Conservation (phyloP, 345 rosid species). For the Capsella bursapastoris region DNA sequence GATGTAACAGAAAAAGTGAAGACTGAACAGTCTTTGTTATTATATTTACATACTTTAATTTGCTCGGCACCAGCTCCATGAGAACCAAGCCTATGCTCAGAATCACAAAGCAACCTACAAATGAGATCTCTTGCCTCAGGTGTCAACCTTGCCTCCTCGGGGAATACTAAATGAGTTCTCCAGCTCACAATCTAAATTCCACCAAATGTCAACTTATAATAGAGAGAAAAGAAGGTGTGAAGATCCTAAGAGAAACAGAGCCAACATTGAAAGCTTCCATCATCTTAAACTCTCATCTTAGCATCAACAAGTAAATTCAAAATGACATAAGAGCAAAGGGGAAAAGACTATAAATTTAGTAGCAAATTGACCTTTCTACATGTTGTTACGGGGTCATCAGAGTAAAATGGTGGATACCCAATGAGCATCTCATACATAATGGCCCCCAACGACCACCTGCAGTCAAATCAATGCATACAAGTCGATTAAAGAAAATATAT, state of each 20-base stretch:
- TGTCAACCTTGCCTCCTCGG: conserved; percentile 82
- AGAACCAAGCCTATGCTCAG: conserved; percentile 86
- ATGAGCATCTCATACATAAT: conserved; percentile 93
- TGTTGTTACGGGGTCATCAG: conserved; percentile 85
- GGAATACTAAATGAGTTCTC: conserved; percentile 79
- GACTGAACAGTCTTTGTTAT: conserved; percentile 13
- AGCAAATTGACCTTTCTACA: conserved; percentile 80
- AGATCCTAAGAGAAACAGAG: conserved; percentile 8
- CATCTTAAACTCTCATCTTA: conserved; percentile 8
- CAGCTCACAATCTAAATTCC: conserved; percentile 79
- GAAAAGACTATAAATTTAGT: conserved; percentile 2
- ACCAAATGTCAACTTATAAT: conserved; percentile 21
- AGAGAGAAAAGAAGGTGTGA: neutral
- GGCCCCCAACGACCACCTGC: conserved; percentile 97
- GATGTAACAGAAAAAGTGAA: conserved; percentile 25
- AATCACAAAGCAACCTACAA: conserved; percentile 79
- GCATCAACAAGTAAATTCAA: neutral
- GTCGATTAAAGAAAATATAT: conserved; percentile 3
- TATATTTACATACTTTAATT: conserved; percentile 61
- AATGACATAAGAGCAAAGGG: neutral
- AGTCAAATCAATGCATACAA: conserved; percentile 26
- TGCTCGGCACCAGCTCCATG: conserved; percentile 59
- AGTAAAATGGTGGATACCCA: conserved; percentile 84
- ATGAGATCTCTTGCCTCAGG: conserved; percentile 85
- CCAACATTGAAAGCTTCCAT: neutral